phyloP scores from a whole-genome alignment of 495 filamentous ascomycete genomes.

The Gamarada debralockiae region DNA sequence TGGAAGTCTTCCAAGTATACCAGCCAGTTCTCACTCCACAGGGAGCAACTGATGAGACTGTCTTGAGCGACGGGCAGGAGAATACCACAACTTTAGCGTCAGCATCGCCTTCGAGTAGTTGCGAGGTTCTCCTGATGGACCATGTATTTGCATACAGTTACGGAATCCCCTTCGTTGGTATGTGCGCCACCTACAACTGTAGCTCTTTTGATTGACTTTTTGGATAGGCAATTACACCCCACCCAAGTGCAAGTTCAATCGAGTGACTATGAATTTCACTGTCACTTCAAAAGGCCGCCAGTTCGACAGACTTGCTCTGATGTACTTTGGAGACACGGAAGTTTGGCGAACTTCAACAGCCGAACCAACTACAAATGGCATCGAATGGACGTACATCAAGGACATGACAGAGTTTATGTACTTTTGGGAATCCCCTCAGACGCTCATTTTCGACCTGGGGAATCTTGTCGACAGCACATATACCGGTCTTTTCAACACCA shows the following conservation, averaged over 20 bases:
- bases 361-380: conserved; percentile 69
- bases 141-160: conserved; percentile 78
- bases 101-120: conserved; percentile 29
- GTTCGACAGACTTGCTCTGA: conserved; percentile 73
- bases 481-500: conserved; percentile 79
- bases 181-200: conserved; percentile 21
- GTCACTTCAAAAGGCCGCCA: conserved; percentile 71
- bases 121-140: conserved; percentile 59
- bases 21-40: conserved; percentile 52
- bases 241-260: conserved; percentile 69
- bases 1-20: conserved; percentile 65
- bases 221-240: conserved; percentile 61
- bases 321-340: conserved; percentile 80
- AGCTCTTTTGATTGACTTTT: not conserved
- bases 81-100: conserved; percentile 16
- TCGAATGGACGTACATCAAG: conserved; percentile 73
- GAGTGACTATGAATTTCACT: conserved; percentile 77
- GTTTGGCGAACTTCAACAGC: conserved; percentile 86
- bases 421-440: conserved; percentile 51
- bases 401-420: conserved; percentile 74
- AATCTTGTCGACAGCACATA: conserved; percentile 47
- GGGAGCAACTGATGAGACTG: conserved; percentile 34
- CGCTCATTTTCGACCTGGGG: conserved; percentile 30
- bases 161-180: conserved; percentile 73
- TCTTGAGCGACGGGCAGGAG: conserved; percentile 32